These are phyloP conservation scores for Linum trigynum DNA, from an alignment of 345 rosid genomes.

Conservation along the genomic window DNA sequence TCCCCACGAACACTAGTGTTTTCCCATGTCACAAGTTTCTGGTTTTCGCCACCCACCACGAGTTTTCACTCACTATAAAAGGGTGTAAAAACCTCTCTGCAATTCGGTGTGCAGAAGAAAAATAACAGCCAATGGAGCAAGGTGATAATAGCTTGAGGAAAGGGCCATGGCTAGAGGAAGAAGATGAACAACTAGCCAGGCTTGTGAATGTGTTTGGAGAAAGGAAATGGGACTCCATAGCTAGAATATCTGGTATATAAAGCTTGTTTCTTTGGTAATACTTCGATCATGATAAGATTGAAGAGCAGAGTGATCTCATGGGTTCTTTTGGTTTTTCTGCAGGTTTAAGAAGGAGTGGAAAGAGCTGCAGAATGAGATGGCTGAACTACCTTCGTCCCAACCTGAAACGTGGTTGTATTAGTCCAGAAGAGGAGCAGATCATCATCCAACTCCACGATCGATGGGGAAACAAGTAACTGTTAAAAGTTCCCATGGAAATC, in stretches of 20 bases:
- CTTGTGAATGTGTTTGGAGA: conserved; percentile 45
- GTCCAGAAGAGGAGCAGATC: conserved; percentile 45
- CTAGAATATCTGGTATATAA: conserved; percentile 37
- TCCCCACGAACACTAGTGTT: conserved; percentile 30
- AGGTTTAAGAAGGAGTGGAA: conserved; percentile 64
- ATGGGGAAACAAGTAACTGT: conserved; percentile 80
- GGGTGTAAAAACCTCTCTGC: conserved; percentile 10
- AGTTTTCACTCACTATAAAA: conserved; percentile 15
- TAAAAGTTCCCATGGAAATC: conserved; percentile 2
- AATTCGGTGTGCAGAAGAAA: not conserved
- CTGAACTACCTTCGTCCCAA: conserved; percentile 57
- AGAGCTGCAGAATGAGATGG: conserved; percentile 73
- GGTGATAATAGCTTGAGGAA: conserved; percentile 33
- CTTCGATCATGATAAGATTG: not conserved
- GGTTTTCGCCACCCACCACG: conserved; percentile 11
- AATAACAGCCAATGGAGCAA: not conserved
- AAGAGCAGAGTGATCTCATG: not conserved
- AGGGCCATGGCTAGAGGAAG: conserved; percentile 63
- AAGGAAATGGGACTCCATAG: conserved; percentile 62
- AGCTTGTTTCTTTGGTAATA: not conserved
- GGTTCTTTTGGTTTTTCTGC: conserved; percentile 1
- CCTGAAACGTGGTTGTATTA: conserved; percentile 46
- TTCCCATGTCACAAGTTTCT: conserved; percentile 36
- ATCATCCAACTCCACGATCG: conserved; percentile 44
- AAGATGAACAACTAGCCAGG: conserved; percentile 38